Conservation (phyloP, 306 rosid species). For the Prunus armeniaca region DNA sequence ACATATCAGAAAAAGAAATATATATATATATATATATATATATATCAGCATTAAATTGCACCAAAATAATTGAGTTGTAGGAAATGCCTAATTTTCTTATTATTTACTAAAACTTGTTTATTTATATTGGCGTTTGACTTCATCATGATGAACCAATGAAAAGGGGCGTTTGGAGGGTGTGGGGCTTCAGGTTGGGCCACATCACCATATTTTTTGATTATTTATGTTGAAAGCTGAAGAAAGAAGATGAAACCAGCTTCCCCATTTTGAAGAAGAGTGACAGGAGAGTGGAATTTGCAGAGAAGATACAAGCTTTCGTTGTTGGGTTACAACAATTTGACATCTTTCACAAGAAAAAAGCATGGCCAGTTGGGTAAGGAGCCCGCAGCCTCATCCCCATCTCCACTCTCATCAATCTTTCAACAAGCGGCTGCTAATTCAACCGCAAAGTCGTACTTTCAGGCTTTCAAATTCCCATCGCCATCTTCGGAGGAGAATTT, state of each 20-base stretch:
- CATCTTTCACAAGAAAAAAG: not conserved
- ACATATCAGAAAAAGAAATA: no score
- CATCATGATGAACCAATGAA: not conserved
- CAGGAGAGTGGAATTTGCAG: not conserved
- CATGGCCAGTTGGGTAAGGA: conserved; percentile 40
- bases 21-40: no score
- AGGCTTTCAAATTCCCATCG: not conserved
- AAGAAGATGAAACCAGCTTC: not conserved
- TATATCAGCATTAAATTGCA: no score
- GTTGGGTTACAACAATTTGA: not conserved
- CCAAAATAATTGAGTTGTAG: no score
- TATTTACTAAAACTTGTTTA: no score
- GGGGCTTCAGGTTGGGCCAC: not conserved
- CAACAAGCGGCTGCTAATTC: conserved; percentile 11
- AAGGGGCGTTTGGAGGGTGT: not conserved
- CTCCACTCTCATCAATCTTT: not conserved
- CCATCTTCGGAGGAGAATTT: conserved; percentile 25
- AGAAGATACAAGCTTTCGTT: not conserved
- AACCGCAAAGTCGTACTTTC: conserved; percentile 15
- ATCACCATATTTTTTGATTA: not conserved
- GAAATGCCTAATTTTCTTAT: no score
- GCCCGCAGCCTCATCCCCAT: conserved; percentile 20
- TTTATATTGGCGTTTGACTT: no score
- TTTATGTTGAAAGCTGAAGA: not conserved
- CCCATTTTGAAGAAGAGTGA: not conserved